Base-by-base conservation (phyloP, 2,329 filamentous ascomycete species). In the Ilyonectria destructans region DNA sequence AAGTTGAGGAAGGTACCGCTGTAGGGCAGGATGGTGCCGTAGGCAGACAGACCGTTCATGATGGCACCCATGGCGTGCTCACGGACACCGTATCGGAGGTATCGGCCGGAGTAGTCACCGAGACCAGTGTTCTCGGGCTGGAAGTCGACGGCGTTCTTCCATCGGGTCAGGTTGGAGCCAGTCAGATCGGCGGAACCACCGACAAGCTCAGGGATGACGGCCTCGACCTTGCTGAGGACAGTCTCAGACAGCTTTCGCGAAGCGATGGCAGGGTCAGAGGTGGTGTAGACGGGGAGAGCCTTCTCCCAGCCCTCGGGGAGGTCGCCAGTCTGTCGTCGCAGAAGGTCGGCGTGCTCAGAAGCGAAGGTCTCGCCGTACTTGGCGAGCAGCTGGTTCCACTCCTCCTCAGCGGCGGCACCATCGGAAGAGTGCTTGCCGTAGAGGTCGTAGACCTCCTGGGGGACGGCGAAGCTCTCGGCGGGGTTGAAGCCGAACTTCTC, bases 1-100 rank as follows among this genome's bases (percentile, higher is more conserved):
- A 99, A 99, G 92, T 98, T 99, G 77, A 99, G 89, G 92, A 99
- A 99, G 79, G 96, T 98, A 85, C 96, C 96, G 75, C 91, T 91
- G 77, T 95, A 97, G 76, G 96, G 96, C 80, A 99, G 92, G 80
- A 98, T 88, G 79, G 95, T 97, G 77, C 96, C 96, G 85, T 98
- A 99, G 71, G 95, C 96, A 73, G 95, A 91, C 68, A 99, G 88
- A 86, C 96, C 96, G 88, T 97, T 97, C 87, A 97, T 93, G 84
- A 97, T 94, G 79, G 93, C 93, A 80, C 93, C 94, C 94, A 97
- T 97, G 77, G 85, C 93, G 84, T 97, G 94, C 88, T 97, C 94
- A 83, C 94, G 93, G 78, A 97, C 93, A 89, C 94, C 94, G 80
- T 95, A 96, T 82, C 94, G 92, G 82, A 97, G 88, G 83, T 99